Evolutionary conservation across 345 rosid genomes (phyloP).

Genomic region (Psidium guajava): DNA sequence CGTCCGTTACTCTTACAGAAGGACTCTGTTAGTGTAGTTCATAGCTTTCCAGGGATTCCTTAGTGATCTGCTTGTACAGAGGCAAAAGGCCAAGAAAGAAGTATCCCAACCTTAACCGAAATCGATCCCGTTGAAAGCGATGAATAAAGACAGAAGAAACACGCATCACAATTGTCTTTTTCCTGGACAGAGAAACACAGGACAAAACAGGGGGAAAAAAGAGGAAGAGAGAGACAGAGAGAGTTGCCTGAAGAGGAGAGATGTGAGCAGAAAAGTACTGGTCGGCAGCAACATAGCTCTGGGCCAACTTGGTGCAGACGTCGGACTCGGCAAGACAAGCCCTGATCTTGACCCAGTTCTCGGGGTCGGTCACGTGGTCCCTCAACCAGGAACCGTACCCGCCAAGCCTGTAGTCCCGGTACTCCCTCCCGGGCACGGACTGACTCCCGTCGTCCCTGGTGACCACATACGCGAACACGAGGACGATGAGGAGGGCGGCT

Average conservation of each 20-base stretch:
- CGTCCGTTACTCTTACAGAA: not conserved
- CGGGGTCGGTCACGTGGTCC: constrained; percentile 42
- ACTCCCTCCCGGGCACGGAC: constrained; percentile 53
- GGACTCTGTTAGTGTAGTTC: not conserved
- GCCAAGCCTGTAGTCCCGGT: constrained; percentile 56
- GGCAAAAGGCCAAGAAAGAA: not conserved
- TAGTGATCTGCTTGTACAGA: not conserved
- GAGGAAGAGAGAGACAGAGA: not conserved
- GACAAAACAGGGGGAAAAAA: not conserved
- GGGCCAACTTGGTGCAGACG: constrained; percentile 52
- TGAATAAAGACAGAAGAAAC: not conserved
- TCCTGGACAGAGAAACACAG: not conserved
- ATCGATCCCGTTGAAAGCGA: not conserved
- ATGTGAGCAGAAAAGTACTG: constrained; percentile 53
- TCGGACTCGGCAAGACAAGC: constrained; percentile 60
- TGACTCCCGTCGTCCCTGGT: constrained; percentile 67
- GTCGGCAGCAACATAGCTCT: constrained; percentile 44
- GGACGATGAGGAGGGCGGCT: constrained; percentile 45
- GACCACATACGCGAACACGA: constrained; percentile 72
- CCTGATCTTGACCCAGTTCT: constrained; percentile 56
- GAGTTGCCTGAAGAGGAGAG: constrained; percentile 72
- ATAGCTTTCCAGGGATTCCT: not conserved
- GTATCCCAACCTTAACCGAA: not conserved
- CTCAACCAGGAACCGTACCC: constrained; percentile 69
- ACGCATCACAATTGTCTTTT: not conserved